Evolutionary conservation across 805 yeast genomes (phyloP).

Genomic region (Candida xyloterini): DNA sequence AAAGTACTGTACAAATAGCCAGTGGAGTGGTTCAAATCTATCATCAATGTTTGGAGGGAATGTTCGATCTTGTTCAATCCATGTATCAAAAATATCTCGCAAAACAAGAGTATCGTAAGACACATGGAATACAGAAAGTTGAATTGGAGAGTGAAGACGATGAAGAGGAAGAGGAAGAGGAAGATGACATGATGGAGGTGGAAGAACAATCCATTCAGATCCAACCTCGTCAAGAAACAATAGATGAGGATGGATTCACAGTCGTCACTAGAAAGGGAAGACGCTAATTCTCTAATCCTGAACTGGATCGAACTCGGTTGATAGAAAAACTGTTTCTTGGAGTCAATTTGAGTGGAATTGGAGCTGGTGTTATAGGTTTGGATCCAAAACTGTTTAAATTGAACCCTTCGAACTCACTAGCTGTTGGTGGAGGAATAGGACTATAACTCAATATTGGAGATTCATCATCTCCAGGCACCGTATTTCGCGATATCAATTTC

Average conservation of each 20-base stretch:
- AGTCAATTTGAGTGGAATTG: constrained; percentile 23
- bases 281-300: constrained; percentile 29
- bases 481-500: constrained; percentile 5
- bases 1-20: constrained; percentile 75
- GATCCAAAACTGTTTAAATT: constrained; percentile 5
- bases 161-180: constrained; percentile 37
- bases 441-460: constrained; percentile 15
- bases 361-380: constrained; percentile 5
- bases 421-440: constrained; percentile 19
- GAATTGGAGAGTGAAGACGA: constrained; percentile 51
- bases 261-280: constrained; percentile 74
- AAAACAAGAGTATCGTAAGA: constrained; percentile 42
- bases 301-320: constrained; percentile 1
- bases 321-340: constrained; percentile 17
- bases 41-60: constrained; percentile 53
- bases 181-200: constrained; percentile 35
- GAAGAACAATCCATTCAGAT: background rate
- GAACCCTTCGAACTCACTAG: constrained; percentile 9
- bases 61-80: constrained; percentile 55
- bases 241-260: constrained; percentile 95
- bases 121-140: constrained; percentile 36
- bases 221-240: constrained; percentile 51
- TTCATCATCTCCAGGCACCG: background rate
- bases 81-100: constrained; percentile 58
- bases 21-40: constrained; percentile 62